Conservation (phyloP, 2,329 filamentous ascomycete genomes). For the Aspergillus alliaceus region DNA sequence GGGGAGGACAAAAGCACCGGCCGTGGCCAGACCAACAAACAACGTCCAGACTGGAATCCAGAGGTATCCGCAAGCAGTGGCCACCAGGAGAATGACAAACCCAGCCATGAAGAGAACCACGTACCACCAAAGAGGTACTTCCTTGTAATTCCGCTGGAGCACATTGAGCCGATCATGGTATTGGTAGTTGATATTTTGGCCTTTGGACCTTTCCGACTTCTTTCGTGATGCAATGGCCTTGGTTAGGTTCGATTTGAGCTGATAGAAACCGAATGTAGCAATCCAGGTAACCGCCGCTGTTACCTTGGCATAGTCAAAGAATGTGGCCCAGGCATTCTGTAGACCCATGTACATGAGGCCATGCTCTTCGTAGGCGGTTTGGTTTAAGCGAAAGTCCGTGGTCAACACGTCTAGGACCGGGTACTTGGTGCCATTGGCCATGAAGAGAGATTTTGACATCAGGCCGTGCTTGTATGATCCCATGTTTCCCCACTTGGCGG, state of each 20-base stretch:
- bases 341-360: slow-evolving; percentile 60
- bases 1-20: slow-evolving; percentile 57
- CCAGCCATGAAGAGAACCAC: slow-evolving; percentile 50
- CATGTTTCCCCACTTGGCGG: slow-evolving; percentile 59
- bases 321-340: slow-evolving; percentile 59
- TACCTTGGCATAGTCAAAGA: slow-evolving; percentile 62
- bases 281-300: slow-evolving; percentile 61
- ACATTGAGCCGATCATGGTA: slow-evolving; percentile 62
- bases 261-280: slow-evolving; percentile 53
- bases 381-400: slow-evolving; percentile 49
- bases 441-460: slow-evolving; percentile 60
- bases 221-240: slow-evolving; percentile 45
- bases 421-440: slow-evolving; percentile 50
- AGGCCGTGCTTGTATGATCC: slow-evolving; percentile 54
- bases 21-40: slow-evolving; percentile 57
- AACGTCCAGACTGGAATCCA: slow-evolving; percentile 63
- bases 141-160: slow-evolving; percentile 57
- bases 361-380: slow-evolving; percentile 46
- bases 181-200: slow-evolving; percentile 52
- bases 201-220: slow-evolving; percentile 27
- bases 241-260: slow-evolving; percentile 47
- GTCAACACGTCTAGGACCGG: slow-evolving; percentile 47
- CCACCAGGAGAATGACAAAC: slow-evolving; percentile 52
- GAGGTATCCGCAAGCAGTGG: slow-evolving; percentile 52
- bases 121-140: slow-evolving; percentile 63